Base-by-base conservation (phyloP, 768 basidiomycete genomes). In the Suillus spraguei region DNA sequence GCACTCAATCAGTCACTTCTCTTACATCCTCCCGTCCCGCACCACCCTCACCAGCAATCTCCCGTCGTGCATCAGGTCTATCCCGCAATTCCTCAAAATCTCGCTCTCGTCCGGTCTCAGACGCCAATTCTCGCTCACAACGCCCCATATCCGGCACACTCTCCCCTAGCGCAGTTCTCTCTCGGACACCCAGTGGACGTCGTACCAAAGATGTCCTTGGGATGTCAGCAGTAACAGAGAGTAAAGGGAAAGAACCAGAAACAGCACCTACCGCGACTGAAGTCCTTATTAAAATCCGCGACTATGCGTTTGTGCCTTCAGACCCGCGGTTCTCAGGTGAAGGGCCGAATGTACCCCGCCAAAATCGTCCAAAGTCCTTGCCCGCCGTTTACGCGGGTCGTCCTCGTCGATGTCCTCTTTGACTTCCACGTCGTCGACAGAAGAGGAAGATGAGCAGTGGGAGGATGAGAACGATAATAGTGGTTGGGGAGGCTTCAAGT, bases 11-110 rank as follows among this genome's bases (percentile, higher is more conserved):
- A 8, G 60, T 65, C 13, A 71, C 54, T 52, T 79, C 74, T 58
- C 82, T 78, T 65, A 78, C 78, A 0, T 81, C 82, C 14, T 81
- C 81, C 0, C 84, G 87, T 5, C 87, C 86, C 39, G 87, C 87
- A 0, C 87, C 88, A 0, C 83, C 83, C 5, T 88, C 86, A 2
- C 87, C 87, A 17, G 83, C 79, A 0, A 62, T 79, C 5, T 85
- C 85, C 0, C 81, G 85, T 41, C 64, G 77, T 63, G 60, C 74
- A 55, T 82, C 82, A 13, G 69, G 70, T 11, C 53, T 72, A 8
- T 74, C 73, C 5, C 72, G 73, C 14, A 10, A 66, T 0, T 71
- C 74, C 8, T 76, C 67, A 16, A 63, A 42, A 24, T 62, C 65
- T 6, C 63, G 63, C 13, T 68, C 73, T 0, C 52, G 72, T 3